Evolutionary conservation across 1,284 basidiomycete species (phyloP), one percentile per base, ranked within the genome.

Genomic region (Ceratorhiza oryzae-sativae): DNA sequence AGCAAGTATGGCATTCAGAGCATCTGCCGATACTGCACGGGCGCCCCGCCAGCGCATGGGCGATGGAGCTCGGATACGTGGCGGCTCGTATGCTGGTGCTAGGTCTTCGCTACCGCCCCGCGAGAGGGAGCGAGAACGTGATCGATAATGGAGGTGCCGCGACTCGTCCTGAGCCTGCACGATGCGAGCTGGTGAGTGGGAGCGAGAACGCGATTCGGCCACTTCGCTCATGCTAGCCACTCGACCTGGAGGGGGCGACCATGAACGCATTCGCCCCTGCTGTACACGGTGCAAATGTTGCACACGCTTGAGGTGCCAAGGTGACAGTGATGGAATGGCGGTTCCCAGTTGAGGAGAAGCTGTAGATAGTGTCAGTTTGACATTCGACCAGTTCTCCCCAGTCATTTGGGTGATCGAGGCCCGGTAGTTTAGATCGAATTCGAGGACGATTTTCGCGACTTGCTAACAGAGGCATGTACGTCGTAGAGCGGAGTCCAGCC

Each of bases 401-500:
- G 76, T 77, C 6, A 59, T 62, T 49, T 77, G 77, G 4, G 68
- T 58, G 36, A 78, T 76, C 12, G 74, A 75, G 1, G 77, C 76
- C 39, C 76, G 75, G 51, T 78, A 78, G 23, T 77, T 74, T 20
- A 78, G 58, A 13, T 67, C 27, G 36, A 77, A 25, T 60, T 63
- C 10, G 73, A 73, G 56, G 42, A 12, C 8, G 49, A 32, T 20
- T 56, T 63, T 12, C 27, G 81, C 80, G 18, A 71, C 45, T 59
- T 55, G 41, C 71, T 68, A 20, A 77, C 72, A 12, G 56, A 67
- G 13, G 77, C 77, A 30, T 77, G 74, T 10, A 78, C 55, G 70
- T 78, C 77, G 42, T 78, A 78, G 12, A 76, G 72, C 1, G 77
- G 77, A 36, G 71, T 65, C 77, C 77, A 78, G 23, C 62, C 71